These are phyloP conservation scores for Boletellus deceptivus DNA, from an alignment of 1,284 basidiomycete genomes.

Conservation along the genomic window DNA sequence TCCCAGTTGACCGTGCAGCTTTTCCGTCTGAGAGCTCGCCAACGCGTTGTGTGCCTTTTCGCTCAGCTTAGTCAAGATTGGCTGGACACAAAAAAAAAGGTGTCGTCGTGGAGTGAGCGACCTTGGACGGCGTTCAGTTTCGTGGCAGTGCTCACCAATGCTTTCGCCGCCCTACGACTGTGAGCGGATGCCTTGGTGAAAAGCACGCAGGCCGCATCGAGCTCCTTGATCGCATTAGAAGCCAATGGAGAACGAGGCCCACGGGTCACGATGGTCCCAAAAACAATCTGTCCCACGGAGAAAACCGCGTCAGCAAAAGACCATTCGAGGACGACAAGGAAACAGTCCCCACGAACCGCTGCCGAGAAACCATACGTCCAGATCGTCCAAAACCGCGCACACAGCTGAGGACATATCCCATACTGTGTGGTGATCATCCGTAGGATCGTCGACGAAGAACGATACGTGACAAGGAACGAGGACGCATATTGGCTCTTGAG, in stretches of 20 bases:
- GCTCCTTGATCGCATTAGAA: constrained; percentile 56
- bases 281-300: constrained; percentile 49
- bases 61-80: constrained; percentile 51
- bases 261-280: constrained; percentile 64
- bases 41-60: constrained; percentile 57
- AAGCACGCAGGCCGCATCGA: constrained; percentile 58
- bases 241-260: constrained; percentile 60
- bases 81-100: constrained; percentile 40
- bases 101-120: constrained; percentile 4
- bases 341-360: constrained; percentile 43
- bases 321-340: not conserved
- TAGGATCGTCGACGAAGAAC: constrained; percentile 55
- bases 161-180: constrained; percentile 57
- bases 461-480: constrained; percentile 64
- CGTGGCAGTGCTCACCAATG: constrained; percentile 45
- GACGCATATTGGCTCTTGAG: constrained; percentile 57
- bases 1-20: constrained; percentile 31
- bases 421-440: constrained; percentile 57
- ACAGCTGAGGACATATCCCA: constrained; percentile 47
- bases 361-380: constrained; percentile 69
- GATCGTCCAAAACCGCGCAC: constrained; percentile 55
- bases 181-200: constrained; percentile 55
- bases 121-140: not conserved
- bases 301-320: constrained; percentile 7
- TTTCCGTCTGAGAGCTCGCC: constrained; percentile 36